These are phyloP conservation scores for Ganoderma meredithae DNA, from an alignment of 1,284 basidiomycete genomes.

Conservation along the genomic window DNA sequence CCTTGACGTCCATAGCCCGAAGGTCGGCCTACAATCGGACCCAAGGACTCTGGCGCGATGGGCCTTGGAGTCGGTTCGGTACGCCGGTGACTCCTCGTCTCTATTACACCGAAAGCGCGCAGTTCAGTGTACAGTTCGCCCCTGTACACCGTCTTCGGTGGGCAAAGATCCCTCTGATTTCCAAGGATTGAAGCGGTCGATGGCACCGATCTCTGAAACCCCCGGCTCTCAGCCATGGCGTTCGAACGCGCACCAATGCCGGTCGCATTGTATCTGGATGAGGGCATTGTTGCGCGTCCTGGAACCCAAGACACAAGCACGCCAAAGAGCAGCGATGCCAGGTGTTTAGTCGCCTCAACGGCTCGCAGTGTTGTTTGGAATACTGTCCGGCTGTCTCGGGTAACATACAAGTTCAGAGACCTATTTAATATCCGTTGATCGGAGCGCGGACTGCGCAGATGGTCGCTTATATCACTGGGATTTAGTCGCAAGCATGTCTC, in stretches of 20 bases:
- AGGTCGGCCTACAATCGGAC: not conserved
- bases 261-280: constrained; percentile 3
- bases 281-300: constrained; percentile 15
- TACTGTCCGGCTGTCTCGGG: not conserved
- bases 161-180: not conserved
- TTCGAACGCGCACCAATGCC: constrained; percentile 15
- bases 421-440: constrained; percentile 21
- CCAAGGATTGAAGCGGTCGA: constrained; percentile 3
- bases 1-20: constrained; percentile 12
- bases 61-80: constrained; percentile 17
- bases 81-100: constrained; percentile 17
- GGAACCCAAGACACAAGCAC: constrained; percentile 9
- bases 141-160: not conserved
- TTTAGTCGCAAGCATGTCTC: not conserved
- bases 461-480: not conserved
- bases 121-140: not conserved
- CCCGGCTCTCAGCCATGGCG: constrained; percentile 1
- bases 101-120: not conserved
- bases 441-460: constrained; percentile 23
- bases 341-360: not conserved
- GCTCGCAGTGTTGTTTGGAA: constrained; percentile 1
- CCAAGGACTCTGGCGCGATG: constrained; percentile 20
- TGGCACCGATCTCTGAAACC: not conserved
- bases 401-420: not conserved
- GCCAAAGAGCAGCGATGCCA: no score